phyloP scores from a whole-genome alignment of 352 stramenopile species.

The Phytophthora rubi region DNA sequence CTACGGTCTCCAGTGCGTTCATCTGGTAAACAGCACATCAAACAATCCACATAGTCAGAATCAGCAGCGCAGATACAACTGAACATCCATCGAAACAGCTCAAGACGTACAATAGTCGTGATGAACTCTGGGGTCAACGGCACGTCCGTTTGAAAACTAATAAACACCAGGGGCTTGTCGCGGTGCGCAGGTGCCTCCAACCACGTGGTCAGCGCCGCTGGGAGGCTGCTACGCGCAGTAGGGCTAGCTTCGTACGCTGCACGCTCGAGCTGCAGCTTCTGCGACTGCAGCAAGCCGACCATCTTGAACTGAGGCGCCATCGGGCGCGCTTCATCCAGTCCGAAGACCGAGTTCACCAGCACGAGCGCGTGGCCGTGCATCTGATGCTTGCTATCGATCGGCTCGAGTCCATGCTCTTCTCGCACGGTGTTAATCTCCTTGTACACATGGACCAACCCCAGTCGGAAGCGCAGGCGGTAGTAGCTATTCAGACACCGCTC shows the following conservation, averaged over 20 bases:
- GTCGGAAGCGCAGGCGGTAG: slow-evolving; percentile 76
- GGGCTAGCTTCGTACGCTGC: slow-evolving; percentile 16
- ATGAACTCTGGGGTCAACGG: slow-evolving; percentile 64
- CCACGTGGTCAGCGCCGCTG: slow-evolving; percentile 45
- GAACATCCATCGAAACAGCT: slow-evolving; percentile 5
- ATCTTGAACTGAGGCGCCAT: slow-evolving; percentile 83
- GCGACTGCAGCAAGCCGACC: slow-evolving; percentile 64
- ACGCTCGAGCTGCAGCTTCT: slow-evolving; percentile 33
- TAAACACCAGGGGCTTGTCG: slow-evolving; percentile 54
- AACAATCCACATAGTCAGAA: slow-evolving; percentile 21
- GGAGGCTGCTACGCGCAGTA: slow-evolving; percentile 38
- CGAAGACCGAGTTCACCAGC: slow-evolving; percentile 85
- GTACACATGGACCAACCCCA: slow-evolving; percentile 66
- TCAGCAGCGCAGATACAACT: neutral
- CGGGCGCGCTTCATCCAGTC: slow-evolving; percentile 77
- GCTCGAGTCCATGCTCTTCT: slow-evolving; percentile 52
- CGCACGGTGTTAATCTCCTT: slow-evolving; percentile 73
- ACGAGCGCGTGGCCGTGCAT: slow-evolving; percentile 69
- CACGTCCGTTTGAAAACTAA: slow-evolving; percentile 62
- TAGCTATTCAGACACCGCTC: slow-evolving; percentile 84
- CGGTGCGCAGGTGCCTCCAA: slow-evolving; percentile 36
- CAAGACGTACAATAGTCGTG: slow-evolving; percentile 50
- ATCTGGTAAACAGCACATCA: slow-evolving; percentile 36
- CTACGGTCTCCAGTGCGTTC: slow-evolving; percentile 58
- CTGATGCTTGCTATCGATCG: slow-evolving; percentile 59